Conservation (phyloP, 1,284 basidiomycete genomes). For the Puccinia coronata region DNA sequence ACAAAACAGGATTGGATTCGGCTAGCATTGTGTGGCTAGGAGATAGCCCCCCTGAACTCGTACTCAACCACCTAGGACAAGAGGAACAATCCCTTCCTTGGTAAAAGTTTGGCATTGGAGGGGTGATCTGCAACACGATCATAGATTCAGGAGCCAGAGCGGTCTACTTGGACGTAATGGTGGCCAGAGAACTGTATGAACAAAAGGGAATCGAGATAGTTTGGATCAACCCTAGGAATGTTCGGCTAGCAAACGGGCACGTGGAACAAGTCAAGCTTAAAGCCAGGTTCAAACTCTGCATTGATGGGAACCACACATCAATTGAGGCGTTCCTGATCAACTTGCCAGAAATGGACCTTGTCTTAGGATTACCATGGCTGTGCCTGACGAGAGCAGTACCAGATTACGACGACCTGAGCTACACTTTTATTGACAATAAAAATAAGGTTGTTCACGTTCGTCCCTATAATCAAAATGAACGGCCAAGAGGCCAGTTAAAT, state of each 20-base stretch:
- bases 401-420: too few species aligned
- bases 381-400: too few species aligned
- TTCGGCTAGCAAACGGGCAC: neutral
- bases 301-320: too few species aligned
- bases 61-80: neutral
- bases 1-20: neutral
- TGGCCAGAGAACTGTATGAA: neutral
- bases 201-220: neutral
- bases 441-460: too few species aligned
- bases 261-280: neutral
- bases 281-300: neutral
- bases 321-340: too few species aligned
- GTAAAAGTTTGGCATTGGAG: neutral
- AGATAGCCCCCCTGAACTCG: neutral
- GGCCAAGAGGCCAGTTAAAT: too few species aligned
- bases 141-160: constrained; percentile 24
- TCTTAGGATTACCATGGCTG: too few species aligned
- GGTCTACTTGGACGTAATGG: neutral
- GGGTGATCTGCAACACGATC: neutral
- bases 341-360: too few species aligned
- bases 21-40: neutral
- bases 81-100: neutral
- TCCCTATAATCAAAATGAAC: too few species aligned
- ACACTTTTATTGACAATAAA: too few species aligned
- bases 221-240: neutral